These are phyloP conservation scores for Thielaviopsis ethacetica DNA, from an alignment of 2,329 filamentous ascomycete species.

Conservation along the genomic window DNA sequence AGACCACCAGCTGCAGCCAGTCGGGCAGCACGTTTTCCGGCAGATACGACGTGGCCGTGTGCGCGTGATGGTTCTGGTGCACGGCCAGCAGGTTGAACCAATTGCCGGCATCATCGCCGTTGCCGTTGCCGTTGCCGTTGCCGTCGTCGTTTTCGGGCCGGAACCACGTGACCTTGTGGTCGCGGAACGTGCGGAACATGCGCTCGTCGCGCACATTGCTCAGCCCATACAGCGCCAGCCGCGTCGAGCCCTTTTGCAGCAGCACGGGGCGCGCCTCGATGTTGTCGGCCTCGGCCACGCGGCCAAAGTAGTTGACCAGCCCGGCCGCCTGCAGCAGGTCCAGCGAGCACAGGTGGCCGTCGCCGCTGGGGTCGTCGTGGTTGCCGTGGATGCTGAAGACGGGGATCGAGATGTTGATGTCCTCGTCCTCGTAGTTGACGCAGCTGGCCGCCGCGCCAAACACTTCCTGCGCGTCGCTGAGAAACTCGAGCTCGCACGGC, in stretches of 20 bases:
- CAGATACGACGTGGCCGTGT: conserved; percentile 83
- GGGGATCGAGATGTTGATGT: conserved; percentile 93
- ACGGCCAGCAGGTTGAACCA: conserved; percentile 96
- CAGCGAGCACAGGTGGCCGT: conserved; percentile 79
- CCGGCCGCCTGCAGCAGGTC: conserved; percentile 85
- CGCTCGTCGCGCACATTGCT: conserved; percentile 95
- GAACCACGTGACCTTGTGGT: conserved; percentile 88
- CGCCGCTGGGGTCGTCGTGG: conserved; percentile 94
- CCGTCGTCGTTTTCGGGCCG: conserved; percentile 51
- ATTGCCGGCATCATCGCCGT: conserved; percentile 27
- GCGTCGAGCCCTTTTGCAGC: conserved; percentile 83
- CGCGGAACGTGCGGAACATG: conserved; percentile 81
- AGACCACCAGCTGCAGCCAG: conserved; percentile 81
- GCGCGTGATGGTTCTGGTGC: conserved; percentile 89
- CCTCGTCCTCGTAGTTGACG: conserved; percentile 93
- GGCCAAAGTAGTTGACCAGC: conserved; percentile 88
- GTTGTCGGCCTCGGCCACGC: conserved; percentile 81
- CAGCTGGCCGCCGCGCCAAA: conserved; percentile 83
- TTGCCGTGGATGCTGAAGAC: conserved; percentile 98
- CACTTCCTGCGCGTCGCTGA: conserved; percentile 82
- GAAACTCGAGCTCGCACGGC: conserved; percentile 84
- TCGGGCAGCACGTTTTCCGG: conserved; percentile 85
- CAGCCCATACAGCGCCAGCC: conserved; percentile 81
- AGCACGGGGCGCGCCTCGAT: conserved; percentile 84
- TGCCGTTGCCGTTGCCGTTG: conserved; percentile 22